Conservation (phyloP, 257 asterid species). For the Capsicum chinense region DNA sequence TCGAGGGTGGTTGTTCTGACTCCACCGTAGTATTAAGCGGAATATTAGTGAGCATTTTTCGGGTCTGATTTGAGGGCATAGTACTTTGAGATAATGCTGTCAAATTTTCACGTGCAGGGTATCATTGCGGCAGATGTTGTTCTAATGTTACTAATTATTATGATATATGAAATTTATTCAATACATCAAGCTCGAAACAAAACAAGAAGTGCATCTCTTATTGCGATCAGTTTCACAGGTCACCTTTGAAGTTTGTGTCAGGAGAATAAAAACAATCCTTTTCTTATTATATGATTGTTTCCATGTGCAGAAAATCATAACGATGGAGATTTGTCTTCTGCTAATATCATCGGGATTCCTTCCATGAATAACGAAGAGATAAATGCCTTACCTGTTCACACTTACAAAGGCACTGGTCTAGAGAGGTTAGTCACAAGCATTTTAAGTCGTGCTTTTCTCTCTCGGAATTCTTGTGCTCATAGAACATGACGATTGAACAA, state of each 20-base stretch:
- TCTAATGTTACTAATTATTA: not conserved
- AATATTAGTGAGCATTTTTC: not conserved
- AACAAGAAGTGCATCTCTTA: not conserved
- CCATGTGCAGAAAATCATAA: conserved; percentile 27
- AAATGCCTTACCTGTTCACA: conserved; percentile 21
- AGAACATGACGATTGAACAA: conserved; percentile 14
- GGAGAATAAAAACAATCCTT: not conserved
- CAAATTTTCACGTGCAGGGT: conserved; percentile 21
- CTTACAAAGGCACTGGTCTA: not conserved
- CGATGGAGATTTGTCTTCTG: conserved; percentile 6
- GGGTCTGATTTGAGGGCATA: not conserved
- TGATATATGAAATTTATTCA: not conserved
- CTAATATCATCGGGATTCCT: conserved; percentile 1
- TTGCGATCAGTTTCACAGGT: not conserved
- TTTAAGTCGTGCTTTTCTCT: conserved; percentile 1
- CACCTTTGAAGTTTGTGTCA: conserved; percentile 17
- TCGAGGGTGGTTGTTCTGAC: not conserved
- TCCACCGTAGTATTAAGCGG: not conserved
- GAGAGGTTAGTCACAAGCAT: conserved; percentile 11
- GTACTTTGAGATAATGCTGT: not conserved
- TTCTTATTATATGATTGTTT: conserved; percentile 18
- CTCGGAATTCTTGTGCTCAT: conserved; percentile 15
- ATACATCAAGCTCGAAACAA: not conserved
- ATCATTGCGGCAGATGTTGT: not conserved
- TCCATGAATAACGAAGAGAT: conserved; percentile 27